Evolutionary conservation across 768 basidiomycete genomes (phyloP), one percentile per base, ranked within the genome.

Genomic region (Agrocybe chaxingu): DNA sequence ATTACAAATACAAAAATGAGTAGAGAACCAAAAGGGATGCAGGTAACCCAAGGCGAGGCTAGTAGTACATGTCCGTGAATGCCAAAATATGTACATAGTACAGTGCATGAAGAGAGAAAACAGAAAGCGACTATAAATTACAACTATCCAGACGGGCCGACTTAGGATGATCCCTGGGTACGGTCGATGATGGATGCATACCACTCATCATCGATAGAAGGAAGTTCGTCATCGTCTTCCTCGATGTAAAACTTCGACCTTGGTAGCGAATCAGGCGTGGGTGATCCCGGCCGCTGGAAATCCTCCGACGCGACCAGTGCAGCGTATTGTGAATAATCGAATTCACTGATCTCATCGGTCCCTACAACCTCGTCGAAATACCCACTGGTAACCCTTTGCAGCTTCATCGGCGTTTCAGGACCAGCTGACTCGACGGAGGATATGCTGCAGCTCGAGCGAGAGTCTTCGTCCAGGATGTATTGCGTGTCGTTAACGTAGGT

Each of bases 131-230:
- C 24, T 5, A 24, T 24, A 24, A 5, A 36, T 18, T 30, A 42
- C 35, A n/a, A 32, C 16, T 29, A 31, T 11, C 19, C 34, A 29
- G 30, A 5, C 30, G 34, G 24, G 13, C 33, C 10, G 16, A 18
- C 42, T 10, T 40, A 39, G 32, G 29, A 49, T 32, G 43, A 37
- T 31, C 45, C 35, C 37, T 48, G 41, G 39, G 51, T 60, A 13
- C 61, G 60, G 5, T 50, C 16, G 9, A 62, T 60, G 13, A 67
- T 60, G 33, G 56, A 62, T 44, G 57, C 54, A 55, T 70, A 74
- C 72, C 74, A 75, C 34, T 69, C 69, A 52, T 75, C 73, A 5
- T 24, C 24, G 34, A 72, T 63, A 9, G 70, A 66, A 51, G 74
- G 73, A 38, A 71, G 69, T 8, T 67, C 68, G 33, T 66, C 69